These are phyloP conservation scores for Tanacetum coccineum DNA, from an alignment of 129 eudicot species.

Conservation along the genomic window DNA sequence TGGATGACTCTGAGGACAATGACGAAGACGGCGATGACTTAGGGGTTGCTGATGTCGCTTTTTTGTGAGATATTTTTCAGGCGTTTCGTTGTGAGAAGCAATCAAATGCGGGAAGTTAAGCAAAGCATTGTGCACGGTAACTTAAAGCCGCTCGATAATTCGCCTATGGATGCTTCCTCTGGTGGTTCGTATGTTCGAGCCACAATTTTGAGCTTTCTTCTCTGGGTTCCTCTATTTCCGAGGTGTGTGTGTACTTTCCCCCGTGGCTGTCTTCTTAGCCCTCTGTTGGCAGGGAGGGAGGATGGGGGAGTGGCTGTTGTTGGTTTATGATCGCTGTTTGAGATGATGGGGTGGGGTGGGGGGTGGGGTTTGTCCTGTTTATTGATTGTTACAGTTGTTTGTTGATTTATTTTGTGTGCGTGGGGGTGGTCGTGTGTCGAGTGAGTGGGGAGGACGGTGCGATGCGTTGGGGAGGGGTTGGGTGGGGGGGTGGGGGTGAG, in stretches of 20 bases:
- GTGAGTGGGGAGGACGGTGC: too few relatives aligned
- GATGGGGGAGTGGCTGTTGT: too few relatives aligned
- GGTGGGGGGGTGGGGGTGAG: too few relatives aligned
- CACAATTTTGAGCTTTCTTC: slow-evolving; percentile 9
- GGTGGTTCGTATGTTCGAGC: slow-evolving; percentile 15
- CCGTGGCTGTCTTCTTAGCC: slow-evolving; percentile 10
- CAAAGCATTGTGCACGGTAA: slow-evolving; percentile 11
- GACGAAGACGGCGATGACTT: neutral
- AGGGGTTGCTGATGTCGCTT: neutral
- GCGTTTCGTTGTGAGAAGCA: neutral
- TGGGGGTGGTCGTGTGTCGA: too few relatives aligned
- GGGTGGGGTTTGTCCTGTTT: too few relatives aligned
- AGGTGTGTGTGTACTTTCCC: slow-evolving; percentile 14
- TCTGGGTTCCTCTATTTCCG: slow-evolving; percentile 17
- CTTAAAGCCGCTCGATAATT: slow-evolving; percentile 9
- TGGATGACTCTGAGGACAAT: neutral
- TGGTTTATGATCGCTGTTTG: too few relatives aligned
- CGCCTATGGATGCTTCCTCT: slow-evolving; percentile 17
- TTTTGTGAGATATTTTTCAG: neutral
- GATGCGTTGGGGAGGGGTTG: too few relatives aligned
- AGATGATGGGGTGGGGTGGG: too few relatives aligned
- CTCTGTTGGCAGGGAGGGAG: too few relatives aligned
- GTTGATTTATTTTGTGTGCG: too few relatives aligned
- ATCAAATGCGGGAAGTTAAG: slow-evolving; percentile 20
- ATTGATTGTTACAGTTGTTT: too few relatives aligned